Evolutionary conservation across 1,139 yeast genomes (phyloP), one percentile per base, ranked within the genome.

Genomic region (Meyerozyma smithsonii): DNA sequence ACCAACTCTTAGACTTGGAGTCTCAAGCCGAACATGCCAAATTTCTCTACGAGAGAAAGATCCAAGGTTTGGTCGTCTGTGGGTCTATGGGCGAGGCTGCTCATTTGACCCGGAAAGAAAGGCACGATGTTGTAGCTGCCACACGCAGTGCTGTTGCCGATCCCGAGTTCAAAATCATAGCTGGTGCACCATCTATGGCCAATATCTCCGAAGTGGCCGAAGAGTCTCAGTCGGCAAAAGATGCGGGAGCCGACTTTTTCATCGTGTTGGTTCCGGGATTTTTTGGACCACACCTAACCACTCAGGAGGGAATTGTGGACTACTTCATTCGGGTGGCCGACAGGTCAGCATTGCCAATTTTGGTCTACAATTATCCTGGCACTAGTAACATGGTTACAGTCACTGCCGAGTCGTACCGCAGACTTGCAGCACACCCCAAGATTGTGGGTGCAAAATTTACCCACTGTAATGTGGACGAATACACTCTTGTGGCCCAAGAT

Each of bases 21-120:
- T 55, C 75, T 17, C 76, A 70, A 47, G 58, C 65, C 42, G 48
- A 59, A 39, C 78, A 73, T 47, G 67, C 74, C 15, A 56, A 61
- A 36, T 58, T 48, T 49, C 58, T 75, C 34, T 59, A 69, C 41
- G 50, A 58, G 12, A 58, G 54, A 40, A 79, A 79, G 4, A 64
- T 74, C 45, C 52, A 56, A 38, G 80, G 80, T 17, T 56, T 69
- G 11, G 74, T 72, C 8, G 55, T 73, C 10, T 62, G 71, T 44
- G 80, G 80, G 3, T 71, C 79, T 28, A 74, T 63, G 51, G 73
- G 72, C 18, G 72, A 67, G 47, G 61, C 65, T 16, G 56, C 62
- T 14, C 68, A 66, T 45, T 48, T 59, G 49, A 62, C 65, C 3
- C 54, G 52, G 46, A 51, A 54, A 43, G 78, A 67, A 48, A 54